Evolutionary conservation across 2,329 filamentous ascomycete genomes (phyloP).

Genomic region (Endoconidiophora laricicola): DNA sequence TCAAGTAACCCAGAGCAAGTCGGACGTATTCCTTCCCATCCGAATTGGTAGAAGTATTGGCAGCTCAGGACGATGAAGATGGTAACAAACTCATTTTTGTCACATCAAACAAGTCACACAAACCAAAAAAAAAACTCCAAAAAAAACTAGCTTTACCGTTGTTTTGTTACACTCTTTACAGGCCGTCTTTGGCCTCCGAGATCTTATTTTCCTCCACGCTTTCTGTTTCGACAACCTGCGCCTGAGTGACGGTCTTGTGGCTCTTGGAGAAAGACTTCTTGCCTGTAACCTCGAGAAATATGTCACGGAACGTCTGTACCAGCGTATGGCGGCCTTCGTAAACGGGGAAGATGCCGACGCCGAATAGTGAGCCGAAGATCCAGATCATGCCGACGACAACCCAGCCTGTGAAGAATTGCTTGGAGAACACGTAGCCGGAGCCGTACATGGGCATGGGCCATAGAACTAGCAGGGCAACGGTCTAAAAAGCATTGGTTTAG

Average conservation of each 20-base stretch:
- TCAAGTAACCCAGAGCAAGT: too few relatives aligned
- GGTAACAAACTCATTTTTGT: neutral
- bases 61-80: too few relatives aligned
- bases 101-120: neutral
- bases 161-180: neutral
- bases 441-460: conserved; percentile 94
- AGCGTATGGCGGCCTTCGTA: conserved; percentile 62
- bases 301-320: conserved; percentile 27
- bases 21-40: too few relatives aligned
- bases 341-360: conserved; percentile 66
- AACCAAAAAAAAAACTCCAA: neutral
- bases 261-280: conserved; percentile 17
- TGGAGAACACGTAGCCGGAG: conserved; percentile 61
- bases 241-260: conserved; percentile 11
- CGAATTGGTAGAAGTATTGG: too few relatives aligned
- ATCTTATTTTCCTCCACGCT: conserved; percentile 7
- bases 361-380: conserved; percentile 56
- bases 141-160: neutral
- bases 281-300: conserved; percentile 17
- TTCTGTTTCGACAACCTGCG: conserved; percentile 10
- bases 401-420: conserved; percentile 72
- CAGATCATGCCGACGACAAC: conserved; percentile 61
- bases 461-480: conserved; percentile 56
- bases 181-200: conserved; percentile 10
- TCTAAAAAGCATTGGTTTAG: conserved; percentile 19